These are phyloP conservation scores for Pseudohalonectria lignicola DNA, from an alignment of 2,329 filamentous ascomycete species.

Conservation along the genomic window DNA sequence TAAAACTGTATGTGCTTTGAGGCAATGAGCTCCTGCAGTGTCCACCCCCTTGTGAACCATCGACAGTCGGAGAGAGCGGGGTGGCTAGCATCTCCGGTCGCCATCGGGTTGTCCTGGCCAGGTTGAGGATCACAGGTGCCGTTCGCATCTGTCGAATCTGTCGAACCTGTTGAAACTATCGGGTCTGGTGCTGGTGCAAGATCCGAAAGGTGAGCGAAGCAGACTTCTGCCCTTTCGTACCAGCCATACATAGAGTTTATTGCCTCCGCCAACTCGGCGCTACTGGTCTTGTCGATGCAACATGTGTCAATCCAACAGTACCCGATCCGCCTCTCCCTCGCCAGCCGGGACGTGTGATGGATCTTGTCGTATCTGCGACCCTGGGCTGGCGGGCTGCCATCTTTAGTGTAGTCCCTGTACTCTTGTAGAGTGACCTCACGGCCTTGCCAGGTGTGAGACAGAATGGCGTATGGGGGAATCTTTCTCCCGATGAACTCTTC, in stretches of 20 bases:
- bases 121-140: too few species aligned
- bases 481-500: neutral
- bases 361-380: neutral
- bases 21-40: conserved; percentile 2
- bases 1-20: conserved; percentile 8
- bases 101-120: too few species aligned
- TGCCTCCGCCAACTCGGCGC: neutral
- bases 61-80: neutral
- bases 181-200: too few species aligned
- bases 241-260: conserved; percentile 5
- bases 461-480: neutral
- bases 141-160: too few species aligned
- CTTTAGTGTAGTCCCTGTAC: neutral
- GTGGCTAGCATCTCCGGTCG: too few species aligned
- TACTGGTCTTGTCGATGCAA: neutral
- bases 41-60: conserved; percentile 5
- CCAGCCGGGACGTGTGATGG: neutral
- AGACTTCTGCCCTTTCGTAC: conserved; percentile 1
- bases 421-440: conserved; percentile 5
- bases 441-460: neutral
- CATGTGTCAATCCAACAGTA: neutral
- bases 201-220: conserved; percentile 3
- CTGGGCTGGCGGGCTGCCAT: neutral
- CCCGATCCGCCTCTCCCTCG: neutral
- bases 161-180: too few species aligned